phyloP scores from a whole-genome alignment of 345 rosid genomes.

The thale cress (Arabidopsis thaliana) region DNA sequence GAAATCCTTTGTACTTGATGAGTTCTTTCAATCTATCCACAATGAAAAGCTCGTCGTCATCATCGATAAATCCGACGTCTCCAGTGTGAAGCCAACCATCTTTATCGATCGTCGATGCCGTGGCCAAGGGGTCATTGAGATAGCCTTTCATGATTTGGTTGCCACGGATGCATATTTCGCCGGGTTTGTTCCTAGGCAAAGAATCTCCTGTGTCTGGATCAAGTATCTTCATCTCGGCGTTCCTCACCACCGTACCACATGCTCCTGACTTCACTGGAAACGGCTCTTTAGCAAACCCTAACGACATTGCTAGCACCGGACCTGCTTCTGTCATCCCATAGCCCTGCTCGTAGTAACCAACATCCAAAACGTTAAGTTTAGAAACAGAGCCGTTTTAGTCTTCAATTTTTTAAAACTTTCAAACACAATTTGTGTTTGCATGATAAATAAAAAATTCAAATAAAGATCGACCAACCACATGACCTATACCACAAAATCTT shows the following conservation, averaged over 20 bases:
- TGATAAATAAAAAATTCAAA: not conserved
- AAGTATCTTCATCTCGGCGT: constrained; percentile 55
- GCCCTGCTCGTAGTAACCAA: constrained; percentile 50
- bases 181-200: constrained; percentile 59
- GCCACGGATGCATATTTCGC: constrained; percentile 88
- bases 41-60: constrained; percentile 60
- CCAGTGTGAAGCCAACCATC: constrained; percentile 59
- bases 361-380: not conserved
- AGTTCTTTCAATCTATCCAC: constrained; percentile 71
- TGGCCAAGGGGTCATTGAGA: constrained; percentile 52
- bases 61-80: constrained; percentile 57
- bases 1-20: constrained; percentile 75
- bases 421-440: not conserved
- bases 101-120: constrained; percentile 51
- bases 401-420: not conserved
- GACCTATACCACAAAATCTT: not conserved
- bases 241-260: constrained; percentile 83
- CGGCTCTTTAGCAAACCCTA: constrained; percentile 79
- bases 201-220: constrained; percentile 71
- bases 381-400: not conserved
- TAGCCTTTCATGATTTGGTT: constrained; percentile 85
- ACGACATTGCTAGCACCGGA: constrained; percentile 75
- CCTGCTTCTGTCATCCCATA: constrained; percentile 97
- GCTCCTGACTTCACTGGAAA: constrained; percentile 73
- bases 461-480: not conserved